phyloP scores from a whole-genome alignment of 2,329 filamentous ascomycete species.

The Sporothrix globosa region DNA sequence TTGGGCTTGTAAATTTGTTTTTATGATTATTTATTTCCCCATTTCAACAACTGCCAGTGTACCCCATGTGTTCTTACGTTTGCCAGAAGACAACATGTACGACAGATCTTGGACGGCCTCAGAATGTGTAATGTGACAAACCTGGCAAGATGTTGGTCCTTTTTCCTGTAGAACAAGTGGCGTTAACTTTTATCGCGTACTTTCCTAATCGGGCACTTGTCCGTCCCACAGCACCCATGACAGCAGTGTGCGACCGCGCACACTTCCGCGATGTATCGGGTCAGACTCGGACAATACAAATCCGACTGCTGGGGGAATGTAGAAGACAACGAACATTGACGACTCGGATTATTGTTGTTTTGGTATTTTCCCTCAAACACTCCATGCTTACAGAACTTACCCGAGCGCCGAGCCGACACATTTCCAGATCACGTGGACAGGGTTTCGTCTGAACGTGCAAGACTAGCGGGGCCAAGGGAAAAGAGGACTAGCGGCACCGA shows the following conservation, averaged over 20 bases:
- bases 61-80: too few relatives aligned
- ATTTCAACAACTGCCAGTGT: background rate
- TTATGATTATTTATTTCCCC: background rate
- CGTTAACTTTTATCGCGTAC: background rate
- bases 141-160: background rate
- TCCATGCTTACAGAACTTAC: too few relatives aligned
- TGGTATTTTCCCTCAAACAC: too few relatives aligned
- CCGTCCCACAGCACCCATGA: background rate
- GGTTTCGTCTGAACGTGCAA: background rate
- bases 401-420: slow-evolving; percentile 15
- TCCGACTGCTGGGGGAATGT: background rate
- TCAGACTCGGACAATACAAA: background rate
- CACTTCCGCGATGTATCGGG: background rate
- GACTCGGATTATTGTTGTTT: too few relatives aligned
- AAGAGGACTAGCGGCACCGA: background rate
- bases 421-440: background rate
- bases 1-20: too few relatives aligned
- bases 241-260: background rate
- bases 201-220: slow-evolving; percentile 8
- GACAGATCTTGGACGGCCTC: background rate
- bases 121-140: background rate
- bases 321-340: too few relatives aligned
- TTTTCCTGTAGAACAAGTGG: background rate
- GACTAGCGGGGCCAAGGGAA: background rate
- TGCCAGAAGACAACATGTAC: background rate